phyloP scores from a whole-genome alignment of 2,329 filamentous ascomycete species.

The Aspergillus chevalieri region DNA sequence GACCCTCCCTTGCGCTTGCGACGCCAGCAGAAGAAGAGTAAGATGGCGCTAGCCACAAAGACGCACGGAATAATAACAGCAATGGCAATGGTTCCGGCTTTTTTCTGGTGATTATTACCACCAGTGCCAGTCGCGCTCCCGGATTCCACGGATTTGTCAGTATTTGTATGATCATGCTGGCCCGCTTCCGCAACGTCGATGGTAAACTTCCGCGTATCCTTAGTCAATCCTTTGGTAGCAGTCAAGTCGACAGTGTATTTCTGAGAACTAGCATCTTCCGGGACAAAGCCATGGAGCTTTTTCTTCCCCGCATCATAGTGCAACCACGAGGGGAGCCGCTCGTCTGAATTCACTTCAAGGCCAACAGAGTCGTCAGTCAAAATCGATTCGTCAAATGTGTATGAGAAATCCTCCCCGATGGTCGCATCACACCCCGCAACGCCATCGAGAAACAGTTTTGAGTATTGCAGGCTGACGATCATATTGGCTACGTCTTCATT shows the following conservation, averaged over 20 bases:
- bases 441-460: constrained; percentile 38
- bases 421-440: constrained; percentile 44
- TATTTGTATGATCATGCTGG: constrained; percentile 6
- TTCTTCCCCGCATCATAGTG: constrained; percentile 41
- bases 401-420: constrained; percentile 45
- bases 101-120: constrained; percentile 18
- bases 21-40: constrained; percentile 31
- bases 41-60: constrained; percentile 20
- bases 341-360: constrained; percentile 40
- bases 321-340: constrained; percentile 42
- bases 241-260: constrained; percentile 40
- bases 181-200: constrained; percentile 28
- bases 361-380: constrained; percentile 36
- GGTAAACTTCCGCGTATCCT: constrained; percentile 41
- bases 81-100: constrained; percentile 33
- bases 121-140: constrained; percentile 5
- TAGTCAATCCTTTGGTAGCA: constrained; percentile 33
- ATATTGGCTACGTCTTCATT: constrained; percentile 55
- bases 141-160: constrained; percentile 14
- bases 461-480: constrained; percentile 45
- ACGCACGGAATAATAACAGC: constrained; percentile 31
- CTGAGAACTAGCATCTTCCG: constrained; percentile 32
- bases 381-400: constrained; percentile 41
- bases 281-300: constrained; percentile 46
- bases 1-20: constrained; percentile 21